Base-by-base conservation (phyloP, 2,329 filamentous ascomycete species). In the Paecilomyces sp. region DNA sequence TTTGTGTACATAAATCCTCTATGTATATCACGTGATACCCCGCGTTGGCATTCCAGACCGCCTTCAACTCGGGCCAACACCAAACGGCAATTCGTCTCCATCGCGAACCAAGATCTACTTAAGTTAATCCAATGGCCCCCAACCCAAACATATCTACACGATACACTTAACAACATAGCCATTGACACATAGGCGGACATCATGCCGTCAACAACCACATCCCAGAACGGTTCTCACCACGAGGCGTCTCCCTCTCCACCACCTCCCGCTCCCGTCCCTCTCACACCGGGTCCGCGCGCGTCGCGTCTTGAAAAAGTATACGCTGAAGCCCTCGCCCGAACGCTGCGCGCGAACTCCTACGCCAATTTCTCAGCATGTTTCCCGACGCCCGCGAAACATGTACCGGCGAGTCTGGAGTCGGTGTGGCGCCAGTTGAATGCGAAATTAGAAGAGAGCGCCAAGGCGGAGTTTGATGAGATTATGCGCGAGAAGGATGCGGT, bases 321-420 rank as follows among this genome's bases (percentile, higher is more conserved):
- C 74, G 75, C 77, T 58, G 79, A 84, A 61, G 85, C 85, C 15
- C 78, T 87, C 24, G 77, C 79, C 11, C 82, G 84, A 62, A 84
- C 85, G 0, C 70, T 87, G n/a, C 81, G 82, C 62, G 83, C 84
- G 57, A 85, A 84, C 70, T 84, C 80, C 9, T 83, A 85, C 68
- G 75, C 77, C 55, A 87, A 86, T 65, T 88, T 88, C 69, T 79
- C 83, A 0, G 75, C 83, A 25, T 88, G 85, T 66, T 88, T 88
- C 64, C 85, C 85, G 0, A 88, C 85, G 0, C 81, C 84, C 1
- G 82, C 85, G 18, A 75, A 78, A 65, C 77, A 85, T 65, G 83
- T 83, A 11, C 81, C 83, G 1, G 80, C 80, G 28, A 80, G 79
- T 51, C 67, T 88, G 60, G 80, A 85, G 65, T 77, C 78, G 3